phyloP scores from a whole-genome alignment of 768 basidiomycete species.

The Suillus tomentosus region DNA sequence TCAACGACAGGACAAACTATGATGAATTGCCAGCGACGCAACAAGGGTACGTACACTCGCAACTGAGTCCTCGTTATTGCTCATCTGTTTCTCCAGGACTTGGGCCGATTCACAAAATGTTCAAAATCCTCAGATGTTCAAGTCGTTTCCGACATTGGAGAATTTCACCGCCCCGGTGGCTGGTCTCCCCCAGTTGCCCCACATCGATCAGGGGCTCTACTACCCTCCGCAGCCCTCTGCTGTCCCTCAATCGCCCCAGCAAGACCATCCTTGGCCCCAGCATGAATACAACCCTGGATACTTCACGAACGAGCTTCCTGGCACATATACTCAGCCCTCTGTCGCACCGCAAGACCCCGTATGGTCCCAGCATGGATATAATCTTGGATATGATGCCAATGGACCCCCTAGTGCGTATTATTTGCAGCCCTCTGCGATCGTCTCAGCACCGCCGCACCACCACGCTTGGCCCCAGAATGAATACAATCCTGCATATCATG shows the following conservation, averaged over 20 bases:
- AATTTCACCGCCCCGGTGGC: background rate
- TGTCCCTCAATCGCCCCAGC: no score
- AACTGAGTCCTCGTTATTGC: background rate
- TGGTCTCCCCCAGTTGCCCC: background rate
- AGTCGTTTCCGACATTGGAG: background rate
- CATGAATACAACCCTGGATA: no score
- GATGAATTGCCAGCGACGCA: background rate
- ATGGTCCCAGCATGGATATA: no score
- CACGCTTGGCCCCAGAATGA: no score
- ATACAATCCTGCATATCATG: no score
- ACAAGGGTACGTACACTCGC: background rate
- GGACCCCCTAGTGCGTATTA: background rate
- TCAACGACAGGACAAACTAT: background rate
- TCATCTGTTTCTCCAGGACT: background rate
- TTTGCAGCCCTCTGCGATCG: background rate
- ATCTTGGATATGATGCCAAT: no score
- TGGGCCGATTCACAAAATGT: background rate
- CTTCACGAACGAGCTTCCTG: no score
- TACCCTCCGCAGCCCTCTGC: no score
- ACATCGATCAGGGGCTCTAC: no score
- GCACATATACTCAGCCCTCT: no score
- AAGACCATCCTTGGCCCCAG: no score
- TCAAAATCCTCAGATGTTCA: background rate
- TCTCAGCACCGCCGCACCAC: background rate
- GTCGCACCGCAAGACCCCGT: no score